Evolutionary conservation across 2,329 filamentous ascomycete genomes (phyloP).

Genomic region (Didymella glomerata): DNA sequence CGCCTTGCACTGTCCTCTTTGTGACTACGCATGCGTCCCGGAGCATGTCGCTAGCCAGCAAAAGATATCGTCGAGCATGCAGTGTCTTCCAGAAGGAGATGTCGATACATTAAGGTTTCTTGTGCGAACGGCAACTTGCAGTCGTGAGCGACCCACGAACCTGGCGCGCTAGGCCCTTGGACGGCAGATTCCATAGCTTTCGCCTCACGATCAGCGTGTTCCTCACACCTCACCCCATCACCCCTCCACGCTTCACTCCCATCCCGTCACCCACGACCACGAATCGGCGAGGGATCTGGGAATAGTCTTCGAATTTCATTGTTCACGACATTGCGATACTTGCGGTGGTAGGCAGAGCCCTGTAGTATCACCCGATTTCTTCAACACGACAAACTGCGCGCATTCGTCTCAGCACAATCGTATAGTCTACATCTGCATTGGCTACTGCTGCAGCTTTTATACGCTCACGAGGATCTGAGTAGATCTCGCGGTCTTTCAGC

Average conservation of each 20-base stretch:
- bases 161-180: slow-evolving; percentile 7
- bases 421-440: not conserved
- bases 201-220: slow-evolving; percentile 11
- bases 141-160: slow-evolving; percentile 26
- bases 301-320: not conserved
- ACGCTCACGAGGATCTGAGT: not conserved
- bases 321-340: not conserved
- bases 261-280: not conserved
- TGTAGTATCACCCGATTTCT: not conserved
- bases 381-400: not conserved
- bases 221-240: slow-evolving; percentile 16
- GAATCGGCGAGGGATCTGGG: not conserved
- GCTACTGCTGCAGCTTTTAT: not conserved
- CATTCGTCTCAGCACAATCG: not conserved
- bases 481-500: not conserved
- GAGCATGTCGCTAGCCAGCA: slow-evolving; percentile 24
- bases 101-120: slow-evolving; percentile 46
- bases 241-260: slow-evolving; percentile 5
- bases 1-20: slow-evolving; percentile 19
- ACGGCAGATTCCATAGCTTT: slow-evolving; percentile 17
- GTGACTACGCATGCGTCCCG: slow-evolving; percentile 15
- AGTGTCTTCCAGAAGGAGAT: slow-evolving; percentile 37
- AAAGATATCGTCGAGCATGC: slow-evolving; percentile 29
- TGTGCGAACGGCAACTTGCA: slow-evolving; percentile 29
- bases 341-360: not conserved